phyloP scores from a whole-genome alignment of 345 rosid genomes.

The Linum tenue region DNA sequence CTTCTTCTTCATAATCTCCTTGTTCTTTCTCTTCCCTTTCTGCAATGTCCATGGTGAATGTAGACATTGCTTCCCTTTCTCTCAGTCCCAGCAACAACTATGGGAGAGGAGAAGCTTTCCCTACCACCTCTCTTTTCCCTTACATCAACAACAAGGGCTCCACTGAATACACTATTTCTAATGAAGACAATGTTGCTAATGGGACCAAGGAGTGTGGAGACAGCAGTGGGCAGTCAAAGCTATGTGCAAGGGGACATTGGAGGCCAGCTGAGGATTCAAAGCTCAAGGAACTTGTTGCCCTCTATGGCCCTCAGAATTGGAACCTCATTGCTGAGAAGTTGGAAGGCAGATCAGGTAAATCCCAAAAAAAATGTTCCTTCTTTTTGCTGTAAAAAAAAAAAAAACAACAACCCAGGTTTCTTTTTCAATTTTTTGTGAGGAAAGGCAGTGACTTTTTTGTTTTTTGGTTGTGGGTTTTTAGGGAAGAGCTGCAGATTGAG shows the following conservation, averaged over 20 bases:
- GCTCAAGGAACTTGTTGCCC: constrained; percentile 84
- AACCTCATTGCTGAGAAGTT: constrained; percentile 92
- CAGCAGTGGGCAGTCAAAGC: constrained; percentile 51
- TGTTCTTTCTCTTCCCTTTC: constrained; percentile 7
- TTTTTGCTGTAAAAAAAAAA: no score
- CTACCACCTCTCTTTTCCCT: constrained; percentile 25
- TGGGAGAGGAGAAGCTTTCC: constrained; percentile 24
- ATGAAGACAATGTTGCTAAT: constrained; percentile 10
- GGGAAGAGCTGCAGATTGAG: constrained; percentile 94
- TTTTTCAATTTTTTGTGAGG: background rate
- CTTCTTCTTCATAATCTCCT: constrained; percentile 7
- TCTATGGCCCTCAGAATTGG: constrained; percentile 98
- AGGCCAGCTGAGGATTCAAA: constrained; percentile 86
- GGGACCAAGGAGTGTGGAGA: constrained; percentile 32
- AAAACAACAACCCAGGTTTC: no score
- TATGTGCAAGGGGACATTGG: constrained; percentile 96
- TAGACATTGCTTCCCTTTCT: constrained; percentile 43
- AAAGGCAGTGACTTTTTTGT: background rate
- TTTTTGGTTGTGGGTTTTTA: constrained; percentile 6
- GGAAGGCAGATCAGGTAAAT: constrained; percentile 88
- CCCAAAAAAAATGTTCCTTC: no score
- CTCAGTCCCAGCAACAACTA: constrained; percentile 21
- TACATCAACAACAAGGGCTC: constrained; percentile 14
- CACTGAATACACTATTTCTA: constrained; percentile 26
- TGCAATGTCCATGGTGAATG: constrained; percentile 24